Evolutionary conservation across 106 monocot species (phyloP), one percentile per base, ranked within the genome.

Genomic region (Acanthochlamys bracteata): DNA sequence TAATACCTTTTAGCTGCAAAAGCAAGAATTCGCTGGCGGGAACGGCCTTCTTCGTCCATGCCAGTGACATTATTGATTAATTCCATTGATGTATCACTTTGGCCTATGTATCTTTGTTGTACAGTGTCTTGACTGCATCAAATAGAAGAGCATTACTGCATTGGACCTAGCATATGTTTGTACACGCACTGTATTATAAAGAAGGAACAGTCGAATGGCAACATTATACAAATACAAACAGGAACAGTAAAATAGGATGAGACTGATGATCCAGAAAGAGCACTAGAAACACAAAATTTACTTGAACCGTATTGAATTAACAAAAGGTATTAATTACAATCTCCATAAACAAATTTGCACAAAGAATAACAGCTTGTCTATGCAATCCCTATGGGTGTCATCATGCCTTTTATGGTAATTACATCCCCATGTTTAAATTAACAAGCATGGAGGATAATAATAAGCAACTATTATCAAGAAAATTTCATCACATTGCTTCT

Each of bases 1-100:
- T 9, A 49, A 17, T 49, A 95, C 94, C 89, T 84, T 79, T 79
- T 90, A 69, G 94, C 94, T 75, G 94, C 90, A 78, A 90, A 95
- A 41, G 83, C 61, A 45, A 95, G 86, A 66, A 95, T 90, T 57
- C 82, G 71, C 69, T 95, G 94, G 25, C 94, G 86, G 80, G 89
- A 90, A 11, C 90, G 70, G 63, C 90, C 86, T 75, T 95, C 94
- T 55, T 95, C 94, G 67, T 95, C 86, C 39, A 82, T 77, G 58
- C 84, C 94, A 63, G 70, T 75, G 21, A 95, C 78, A 74, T 71
- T 95, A 60, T 86, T 90, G 43, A 95, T 95, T 58, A 95, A 79
- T n/a, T 84, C 90, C 79, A 87, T 84, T 12, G 94, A 76, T 59
- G 73, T 60, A 71, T 89, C 89, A 70, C 75, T 74, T 51, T 83